Percentiles rank a stretch among this genome's conserved stretches.
phyloP scores from a whole-genome alignment of 2,329 filamentous ascomycete species.

The Penicillium sp. region DNA sequence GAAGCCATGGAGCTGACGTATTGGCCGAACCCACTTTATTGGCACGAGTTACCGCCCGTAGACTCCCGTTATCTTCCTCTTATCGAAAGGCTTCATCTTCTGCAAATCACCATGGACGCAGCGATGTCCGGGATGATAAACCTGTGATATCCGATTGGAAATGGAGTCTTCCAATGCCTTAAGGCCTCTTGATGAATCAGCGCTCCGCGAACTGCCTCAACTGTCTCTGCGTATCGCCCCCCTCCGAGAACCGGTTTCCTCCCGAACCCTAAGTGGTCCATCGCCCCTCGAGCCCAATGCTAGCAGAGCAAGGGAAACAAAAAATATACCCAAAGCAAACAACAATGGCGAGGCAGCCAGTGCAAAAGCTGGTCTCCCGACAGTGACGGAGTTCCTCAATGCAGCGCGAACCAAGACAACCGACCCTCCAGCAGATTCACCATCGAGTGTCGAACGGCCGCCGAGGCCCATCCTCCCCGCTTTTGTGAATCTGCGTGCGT shows the following conservation, averaged over 20 bases:
- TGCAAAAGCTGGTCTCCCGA: conserved; percentile 30
- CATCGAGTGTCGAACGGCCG: conserved; percentile 38
- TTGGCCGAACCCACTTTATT: conserved; percentile 7
- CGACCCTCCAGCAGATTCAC: conserved; percentile 32
- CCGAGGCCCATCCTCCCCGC: conserved; percentile 47
- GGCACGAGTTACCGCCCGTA: conserved; percentile 10
- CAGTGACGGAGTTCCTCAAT: conserved; percentile 39
- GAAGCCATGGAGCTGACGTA: conserved; percentile 15
- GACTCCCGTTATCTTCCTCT: conserved; percentile 12
- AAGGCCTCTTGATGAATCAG: conserved; percentile 44
- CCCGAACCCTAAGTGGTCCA: conserved; percentile 44
- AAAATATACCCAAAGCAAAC: conserved; percentile 30
- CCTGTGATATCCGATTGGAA: conserved; percentile 2
- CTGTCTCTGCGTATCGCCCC: conserved; percentile 50
- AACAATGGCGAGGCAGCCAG: conserved; percentile 35
- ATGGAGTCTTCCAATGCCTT: conserved; percentile 17
- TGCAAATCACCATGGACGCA: conserved; percentile 1
- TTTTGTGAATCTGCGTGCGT: conserved; percentile 50
- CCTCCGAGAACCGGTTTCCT: conserved; percentile 49
- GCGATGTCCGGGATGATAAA: conserved; percentile 1
- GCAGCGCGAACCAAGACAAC: conserved; percentile 39
- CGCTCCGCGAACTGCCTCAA: conserved; percentile 45
- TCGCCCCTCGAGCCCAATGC: conserved; percentile 50
- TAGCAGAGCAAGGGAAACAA: conserved; percentile 34
- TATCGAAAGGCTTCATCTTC: conserved; percentile 10